These are phyloP conservation scores for Dendrobium officinale DNA, from an alignment of 106 monocot species.

Conservation along the genomic window DNA sequence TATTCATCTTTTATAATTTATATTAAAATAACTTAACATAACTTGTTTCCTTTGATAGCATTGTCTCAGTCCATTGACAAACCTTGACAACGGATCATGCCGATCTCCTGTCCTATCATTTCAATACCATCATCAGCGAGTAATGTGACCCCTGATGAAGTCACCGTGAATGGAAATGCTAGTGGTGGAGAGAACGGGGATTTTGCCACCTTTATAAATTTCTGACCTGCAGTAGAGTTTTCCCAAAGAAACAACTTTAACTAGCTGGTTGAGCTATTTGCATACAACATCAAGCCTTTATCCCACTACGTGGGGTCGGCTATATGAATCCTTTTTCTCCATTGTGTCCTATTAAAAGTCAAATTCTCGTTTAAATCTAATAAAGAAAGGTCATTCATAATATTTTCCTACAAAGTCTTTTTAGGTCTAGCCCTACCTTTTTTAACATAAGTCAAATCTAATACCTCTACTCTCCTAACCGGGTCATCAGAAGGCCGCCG, in stretches of 20 bases:
- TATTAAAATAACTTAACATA: not conserved
- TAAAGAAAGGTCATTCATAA: too few species aligned
- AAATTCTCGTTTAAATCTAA: too few species aligned
- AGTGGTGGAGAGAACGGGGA: conserved; percentile 77
- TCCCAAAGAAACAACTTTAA: not conserved
- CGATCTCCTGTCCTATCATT: conserved; percentile 55
- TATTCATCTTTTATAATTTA: not conserved
- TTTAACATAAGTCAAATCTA: too few species aligned
- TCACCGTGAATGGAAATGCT: conserved; percentile 63
- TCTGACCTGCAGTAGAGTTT: conserved; percentile 46
- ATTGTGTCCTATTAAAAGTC: too few species aligned
- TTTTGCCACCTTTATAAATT: conserved; percentile 88
- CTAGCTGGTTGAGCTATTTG: not conserved
- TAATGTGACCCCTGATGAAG: conserved; percentile 70
- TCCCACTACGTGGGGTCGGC: too few species aligned
- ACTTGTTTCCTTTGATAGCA: not conserved
- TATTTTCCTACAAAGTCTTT: too few species aligned
- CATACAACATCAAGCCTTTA: not conserved
- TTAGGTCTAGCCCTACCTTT: too few species aligned
- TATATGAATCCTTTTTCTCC: too few species aligned
- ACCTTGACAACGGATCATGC: conserved; percentile 65
- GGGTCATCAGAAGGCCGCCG: too few species aligned
- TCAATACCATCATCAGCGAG: conserved; percentile 65
- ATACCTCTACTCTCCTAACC: too few species aligned
- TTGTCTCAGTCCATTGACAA: not conserved